Conservation (phyloP, 306 rosid species). For the Sindora glabra region DNA sequence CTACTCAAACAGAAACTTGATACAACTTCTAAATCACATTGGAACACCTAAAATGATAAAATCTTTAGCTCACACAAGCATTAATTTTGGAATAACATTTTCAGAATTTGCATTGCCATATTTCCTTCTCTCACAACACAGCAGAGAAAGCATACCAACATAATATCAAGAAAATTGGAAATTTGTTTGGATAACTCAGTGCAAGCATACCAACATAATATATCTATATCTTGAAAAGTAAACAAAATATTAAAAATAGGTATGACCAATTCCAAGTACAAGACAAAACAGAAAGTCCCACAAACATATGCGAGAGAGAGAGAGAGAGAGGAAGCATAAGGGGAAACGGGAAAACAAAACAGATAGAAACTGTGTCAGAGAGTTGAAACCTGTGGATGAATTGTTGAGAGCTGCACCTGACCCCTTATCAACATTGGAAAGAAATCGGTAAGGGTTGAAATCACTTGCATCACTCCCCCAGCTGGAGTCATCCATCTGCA, state of each 20-base stretch:
- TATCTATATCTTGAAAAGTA: not conserved
- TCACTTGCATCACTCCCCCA: slow-evolving; percentile 69
- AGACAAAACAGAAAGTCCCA: too few species aligned
- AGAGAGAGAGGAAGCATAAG: too few species aligned
- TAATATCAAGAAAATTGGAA: not conserved
- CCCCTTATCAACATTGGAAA: slow-evolving; percentile 31
- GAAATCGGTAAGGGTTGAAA: slow-evolving; percentile 69
- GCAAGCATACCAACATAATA: not conserved
- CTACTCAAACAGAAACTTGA: not conserved
- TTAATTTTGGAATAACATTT: not conserved
- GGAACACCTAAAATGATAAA: not conserved
- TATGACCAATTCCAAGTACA: too few species aligned
- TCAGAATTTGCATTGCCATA: not conserved
- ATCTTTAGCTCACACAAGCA: not conserved
- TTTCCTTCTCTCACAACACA: too few species aligned
- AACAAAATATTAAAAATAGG: not conserved
- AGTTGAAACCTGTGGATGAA: slow-evolving; percentile 25
- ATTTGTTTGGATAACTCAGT: not conserved
- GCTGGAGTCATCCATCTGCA: slow-evolving; percentile 57
- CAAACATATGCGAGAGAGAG: too few species aligned
- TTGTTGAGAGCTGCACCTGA: slow-evolving; percentile 22
- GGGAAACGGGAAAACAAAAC: not conserved
- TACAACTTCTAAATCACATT: not conserved
- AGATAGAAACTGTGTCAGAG: not conserved
- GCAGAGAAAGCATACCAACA: not conserved